Evolutionary conservation across 192 early-diverging fungal genomes (phyloP).

Genomic region (Coemansia umbellata): DNA sequence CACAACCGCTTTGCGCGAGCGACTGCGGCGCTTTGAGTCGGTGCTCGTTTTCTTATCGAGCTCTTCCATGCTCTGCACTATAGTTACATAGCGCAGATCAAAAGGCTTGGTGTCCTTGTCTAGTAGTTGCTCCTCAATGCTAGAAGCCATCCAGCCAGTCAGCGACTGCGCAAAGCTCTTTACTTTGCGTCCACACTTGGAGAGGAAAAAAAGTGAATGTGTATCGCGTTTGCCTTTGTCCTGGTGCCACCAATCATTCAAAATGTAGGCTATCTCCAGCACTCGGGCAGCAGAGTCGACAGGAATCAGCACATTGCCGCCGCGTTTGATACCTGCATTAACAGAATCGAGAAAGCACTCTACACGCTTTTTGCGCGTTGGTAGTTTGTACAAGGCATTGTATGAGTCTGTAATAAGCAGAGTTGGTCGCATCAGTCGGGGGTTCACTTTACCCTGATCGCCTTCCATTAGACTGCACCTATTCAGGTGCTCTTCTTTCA

Average conservation of each 20-base stretch:
- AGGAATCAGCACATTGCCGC: slow-evolving; percentile 84
- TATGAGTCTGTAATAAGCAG: slow-evolving; percentile 91
- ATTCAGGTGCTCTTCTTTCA: slow-evolving; percentile 72
- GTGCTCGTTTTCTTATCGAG: slow-evolving; percentile 24
- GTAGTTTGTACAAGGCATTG: slow-evolving; percentile 65
- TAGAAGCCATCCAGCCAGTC: slow-evolving; percentile 94
- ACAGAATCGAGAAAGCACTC: slow-evolving; percentile 63
- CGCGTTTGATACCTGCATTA: slow-evolving; percentile 55
- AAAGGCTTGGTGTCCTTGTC: slow-evolving; percentile 78
- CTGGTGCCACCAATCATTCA: slow-evolving; percentile 82
- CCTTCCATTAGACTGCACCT: slow-evolving; percentile 32
- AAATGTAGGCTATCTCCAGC: slow-evolving; percentile 82
- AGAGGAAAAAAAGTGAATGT: slow-evolving; percentile 75
- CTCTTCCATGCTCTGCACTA: slow-evolving; percentile 61
- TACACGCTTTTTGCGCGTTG: slow-evolving; percentile 70
- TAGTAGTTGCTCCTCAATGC: slow-evolving; percentile 67
- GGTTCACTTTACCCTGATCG: slow-evolving; percentile 59
- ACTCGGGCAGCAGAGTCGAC: slow-evolving; percentile 85
- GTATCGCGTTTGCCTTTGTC: slow-evolving; percentile 49
- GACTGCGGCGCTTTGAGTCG: slow-evolving; percentile 52
- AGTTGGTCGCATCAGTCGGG: slow-evolving; percentile 72
- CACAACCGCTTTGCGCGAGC: slow-evolving; percentile 72
- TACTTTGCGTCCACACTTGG: slow-evolving; percentile 69
- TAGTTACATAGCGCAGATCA: slow-evolving; percentile 75
- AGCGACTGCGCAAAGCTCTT: slow-evolving; percentile 84